Conservation (phyloP, 2,329 filamentous ascomycete species). For the Apiospora aurea region DNA sequence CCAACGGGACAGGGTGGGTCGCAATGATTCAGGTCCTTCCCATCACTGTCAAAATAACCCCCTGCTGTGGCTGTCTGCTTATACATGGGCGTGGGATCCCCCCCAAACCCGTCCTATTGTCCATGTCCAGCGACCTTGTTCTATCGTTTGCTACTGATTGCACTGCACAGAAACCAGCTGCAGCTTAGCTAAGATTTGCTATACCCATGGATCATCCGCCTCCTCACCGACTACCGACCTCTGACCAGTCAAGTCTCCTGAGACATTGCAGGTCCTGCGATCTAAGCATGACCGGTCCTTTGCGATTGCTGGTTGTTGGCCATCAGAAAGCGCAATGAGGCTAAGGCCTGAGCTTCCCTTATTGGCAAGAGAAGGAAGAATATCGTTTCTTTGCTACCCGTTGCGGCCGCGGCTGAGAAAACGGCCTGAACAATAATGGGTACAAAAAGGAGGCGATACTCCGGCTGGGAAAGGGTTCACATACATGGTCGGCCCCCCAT, state of each 20-base stretch:
- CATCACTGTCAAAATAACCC: background rate
- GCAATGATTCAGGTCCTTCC: background rate
- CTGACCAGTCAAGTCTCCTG: background rate
- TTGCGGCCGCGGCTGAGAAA: background rate
- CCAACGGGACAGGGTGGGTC: conserved; percentile 10
- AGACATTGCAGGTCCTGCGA: background rate
- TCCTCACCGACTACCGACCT: background rate
- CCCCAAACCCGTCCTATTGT: background rate
- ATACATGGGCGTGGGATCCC: background rate
- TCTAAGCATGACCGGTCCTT: background rate
- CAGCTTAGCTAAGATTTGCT: background rate
- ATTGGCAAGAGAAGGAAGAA: background rate
- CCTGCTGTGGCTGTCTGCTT: conserved; percentile 4
- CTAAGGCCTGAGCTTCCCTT: background rate
- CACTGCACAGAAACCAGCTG: background rate
- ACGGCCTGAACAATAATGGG: background rate
- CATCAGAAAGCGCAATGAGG: background rate
- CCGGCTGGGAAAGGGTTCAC: background rate
- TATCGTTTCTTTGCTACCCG: background rate
- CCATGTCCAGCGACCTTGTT: background rate
- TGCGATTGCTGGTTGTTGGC: background rate
- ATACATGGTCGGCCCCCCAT: background rate
- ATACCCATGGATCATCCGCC: background rate
- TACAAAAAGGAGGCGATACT: background rate
- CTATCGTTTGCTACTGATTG: background rate